Base-by-base conservation (phyloP, 1,139 yeast species). In the Scheffersomyces illinoinensis region DNA sequence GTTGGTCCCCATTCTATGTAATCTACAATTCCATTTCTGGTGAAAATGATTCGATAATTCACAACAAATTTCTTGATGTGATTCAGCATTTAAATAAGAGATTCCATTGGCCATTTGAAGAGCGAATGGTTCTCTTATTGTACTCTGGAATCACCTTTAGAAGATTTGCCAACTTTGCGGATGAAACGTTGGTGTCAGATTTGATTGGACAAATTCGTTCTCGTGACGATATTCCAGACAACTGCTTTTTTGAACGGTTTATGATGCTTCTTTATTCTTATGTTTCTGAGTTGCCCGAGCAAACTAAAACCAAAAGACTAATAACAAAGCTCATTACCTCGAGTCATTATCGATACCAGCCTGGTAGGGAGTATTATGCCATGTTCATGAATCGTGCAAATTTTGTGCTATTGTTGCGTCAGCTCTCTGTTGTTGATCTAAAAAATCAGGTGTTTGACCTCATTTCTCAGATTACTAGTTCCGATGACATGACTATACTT, bases 311-410 rank as follows among this genome's bases (percentile, higher is more conserved):
- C 24, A 79, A 79, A 56, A 68, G 76, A 55, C 65, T 80, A 20
- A 70, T 76, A 0, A 76, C 78, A 5, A 81, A 81, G 58, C 61
- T 81, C 39, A 70, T 79, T 47, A 74, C 78, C 0, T 77, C 83
- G 2, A 78, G 82, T 57, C 76, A 71, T 54, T 78, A 67, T 55
- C 71, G 67, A 4, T 78, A 77, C 55, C 68, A 66, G 43, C 65
- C 68, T 23, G 71, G 67, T 19, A 68, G 66, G 49, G 66, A 64
- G 5, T 73, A 74, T 54, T 73, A 65, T 52, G 70, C 69, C 5
- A 78, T 77, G 71, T 79, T 75, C 58, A 62, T 73, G 24, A 81
- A 81, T 61, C 63, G 84, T 53, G 63, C 79, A 50, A 81, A 81
- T 60, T 75, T 79, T 54, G 67, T 78, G 4, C 61, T 76, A 8